Conservation (phyloP, 116 monocot species). For the Papilionanthe hybrid region DNA sequence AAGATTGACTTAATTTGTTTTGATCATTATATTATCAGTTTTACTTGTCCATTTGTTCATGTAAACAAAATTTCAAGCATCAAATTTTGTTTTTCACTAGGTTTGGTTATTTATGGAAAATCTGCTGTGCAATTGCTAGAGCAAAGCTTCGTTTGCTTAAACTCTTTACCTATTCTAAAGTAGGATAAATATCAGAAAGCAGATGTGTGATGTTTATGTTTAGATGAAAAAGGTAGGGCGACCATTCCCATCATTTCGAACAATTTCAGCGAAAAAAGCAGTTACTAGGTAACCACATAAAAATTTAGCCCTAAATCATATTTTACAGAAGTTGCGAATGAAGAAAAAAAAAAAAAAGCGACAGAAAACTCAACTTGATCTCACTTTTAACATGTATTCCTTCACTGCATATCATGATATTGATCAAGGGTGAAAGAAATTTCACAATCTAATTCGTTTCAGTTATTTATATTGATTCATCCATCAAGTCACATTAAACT, state of each 20-base stretch:
- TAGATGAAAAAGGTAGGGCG: no score
- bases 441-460: background rate
- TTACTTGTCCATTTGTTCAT: background rate
- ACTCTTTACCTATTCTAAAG: no score
- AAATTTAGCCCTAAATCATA: no score
- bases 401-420: background rate
- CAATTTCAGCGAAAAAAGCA: no score
- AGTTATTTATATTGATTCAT: background rate
- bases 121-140: background rate
- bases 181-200: no score
- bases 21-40: background rate
- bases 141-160: background rate
- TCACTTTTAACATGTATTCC: background rate
- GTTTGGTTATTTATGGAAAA: background rate
- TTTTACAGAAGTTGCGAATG: no score
- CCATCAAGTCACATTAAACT: background rate
- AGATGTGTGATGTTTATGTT: no score
- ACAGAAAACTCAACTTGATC: background rate
- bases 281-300: no score
- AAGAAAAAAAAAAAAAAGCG: no score
- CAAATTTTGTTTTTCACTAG: background rate
- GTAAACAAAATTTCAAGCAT: background rate
- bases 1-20: background rate
- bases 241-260: no score
- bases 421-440: background rate